phyloP scores from a whole-genome alignment of 305 asterid species.

The Fraxinus paxiana region DNA sequence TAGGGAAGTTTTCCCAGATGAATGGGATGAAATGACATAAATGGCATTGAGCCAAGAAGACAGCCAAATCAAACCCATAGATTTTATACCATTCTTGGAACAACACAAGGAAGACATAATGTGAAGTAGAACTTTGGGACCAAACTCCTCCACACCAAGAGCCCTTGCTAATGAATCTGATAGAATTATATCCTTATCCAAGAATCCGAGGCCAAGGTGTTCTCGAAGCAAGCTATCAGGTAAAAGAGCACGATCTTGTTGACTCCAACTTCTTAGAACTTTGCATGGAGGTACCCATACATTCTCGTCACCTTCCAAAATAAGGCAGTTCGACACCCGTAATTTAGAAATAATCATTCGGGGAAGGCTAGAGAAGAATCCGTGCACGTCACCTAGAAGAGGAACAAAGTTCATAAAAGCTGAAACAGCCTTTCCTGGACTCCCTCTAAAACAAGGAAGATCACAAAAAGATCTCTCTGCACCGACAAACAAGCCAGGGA shows the following conservation, averaged over 20 bases:
- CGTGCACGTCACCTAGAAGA: constrained; percentile 82
- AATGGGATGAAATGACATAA: constrained; percentile 46
- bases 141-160: constrained; percentile 83
- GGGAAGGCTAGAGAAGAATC: constrained; percentile 82
- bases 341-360: constrained; percentile 68
- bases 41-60: constrained; percentile 63
- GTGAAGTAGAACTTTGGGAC: constrained; percentile 58
- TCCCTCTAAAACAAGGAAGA: constrained; percentile 70
- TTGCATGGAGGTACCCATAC: constrained; percentile 87
- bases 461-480: constrained; percentile 69
- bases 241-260: constrained; percentile 59
- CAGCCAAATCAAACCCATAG: constrained; percentile 79
- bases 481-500: constrained; percentile 73
- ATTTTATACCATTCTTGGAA: constrained; percentile 49
- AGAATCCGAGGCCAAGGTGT: constrained; percentile 84
- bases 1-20: constrained; percentile 30
- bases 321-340: constrained; percentile 71
- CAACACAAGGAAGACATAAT: constrained; percentile 59
- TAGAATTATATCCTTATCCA: constrained; percentile 67
- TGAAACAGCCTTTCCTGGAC: constrained; percentile 68
- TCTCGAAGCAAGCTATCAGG: constrained; percentile 64
- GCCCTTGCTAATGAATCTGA: constrained; percentile 82
- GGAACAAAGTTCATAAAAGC: constrained; percentile 87
- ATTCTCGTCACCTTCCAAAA: constrained; percentile 53
- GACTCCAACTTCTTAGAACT: constrained; percentile 80